Percentiles rank a stretch among this genome's conserved stretches.
Evolutionary conservation across 495 filamentous ascomycete species (phyloP).

Genomic region (Penicillium crystallinum): DNA sequence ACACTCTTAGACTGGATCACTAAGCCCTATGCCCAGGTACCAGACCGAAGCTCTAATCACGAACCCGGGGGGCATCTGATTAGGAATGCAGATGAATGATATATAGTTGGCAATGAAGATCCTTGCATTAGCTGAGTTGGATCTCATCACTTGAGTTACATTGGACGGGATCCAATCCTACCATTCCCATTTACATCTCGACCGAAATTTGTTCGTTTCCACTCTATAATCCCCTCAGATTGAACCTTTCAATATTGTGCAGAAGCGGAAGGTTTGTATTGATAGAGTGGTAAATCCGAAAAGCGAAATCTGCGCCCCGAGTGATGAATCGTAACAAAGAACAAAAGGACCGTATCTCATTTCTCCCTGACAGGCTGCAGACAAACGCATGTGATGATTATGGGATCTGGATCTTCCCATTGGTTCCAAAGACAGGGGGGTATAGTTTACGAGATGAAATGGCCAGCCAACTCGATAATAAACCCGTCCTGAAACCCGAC

Average conservation of each 20-base stretch:
- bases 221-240: background rate
- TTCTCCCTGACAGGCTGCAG: slow-evolving; percentile 1
- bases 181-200: background rate
- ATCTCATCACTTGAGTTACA: background rate
- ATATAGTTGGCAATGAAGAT: background rate
- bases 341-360: slow-evolving; percentile 1
- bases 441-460: slow-evolving; percentile 5
- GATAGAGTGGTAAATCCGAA: background rate
- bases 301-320: background rate
- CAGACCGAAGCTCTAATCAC: slow-evolving; percentile 22
- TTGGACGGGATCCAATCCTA: background rate
- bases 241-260: background rate
- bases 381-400: slow-evolving; percentile 1
- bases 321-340: background rate
- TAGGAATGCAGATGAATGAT: background rate
- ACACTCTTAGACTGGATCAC: background rate
- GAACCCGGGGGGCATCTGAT: background rate
- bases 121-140: background rate
- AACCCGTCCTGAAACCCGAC: background rate
- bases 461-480: slow-evolving; percentile 1
- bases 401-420: background rate
- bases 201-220: background rate
- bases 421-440: slow-evolving; percentile 6
- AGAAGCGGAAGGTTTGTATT: background rate
- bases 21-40: slow-evolving; percentile 22